Base-by-base conservation (phyloP, 2,329 filamentous ascomycete species). In the Fusarium sp. region DNA sequence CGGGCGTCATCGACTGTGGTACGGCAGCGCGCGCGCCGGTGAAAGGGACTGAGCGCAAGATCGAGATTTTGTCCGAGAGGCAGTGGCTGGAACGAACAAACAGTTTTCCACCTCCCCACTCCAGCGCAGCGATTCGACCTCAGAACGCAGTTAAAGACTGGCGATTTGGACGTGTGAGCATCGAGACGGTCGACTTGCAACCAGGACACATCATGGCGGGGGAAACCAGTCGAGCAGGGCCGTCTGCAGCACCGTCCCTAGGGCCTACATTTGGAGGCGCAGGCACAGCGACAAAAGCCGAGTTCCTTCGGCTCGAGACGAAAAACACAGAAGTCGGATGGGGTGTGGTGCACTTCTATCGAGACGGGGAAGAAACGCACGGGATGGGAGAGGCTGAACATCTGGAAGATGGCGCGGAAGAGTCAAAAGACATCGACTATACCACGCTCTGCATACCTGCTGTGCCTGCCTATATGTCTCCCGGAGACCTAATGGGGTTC, bases 331-430 rank as follows among this genome's bases (percentile, higher is more conserved):
- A 97, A 69, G 87, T 95, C 2, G 94, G 95, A 47, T 98, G 95
- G 93, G 97, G 97, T 2, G 91, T 98, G 15, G 95, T 99, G 3
- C 97, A 98, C 81, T 89, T 99, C 32, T 99, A 98, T 81, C 90
- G 95, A 11, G 96, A 98, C 82, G 90, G 90, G 2, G 90, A 95
- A 68, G 94, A 97, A 81, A 92, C 92, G 1, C 86, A 90, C 2
- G 89, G 86, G 14, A 84, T 95, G 73, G 67, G 66, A 17, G 66
- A 66, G 70, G 69, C 72, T 40, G 80, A 73, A 68, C 80, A 54
- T 6, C 75, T 75, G 43, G 82, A 81, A 60, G 66, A 70, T 25
- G 79, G 73, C n/a, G 78, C 78, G 32, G 72, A 78, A 47, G 77
- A 68, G 4, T 63, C 56, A 6, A 68, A 69, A 7, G 81, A 87